Conservation (phyloP, 345 rosid genomes). For the Sisymbrium altissimum region DNA sequence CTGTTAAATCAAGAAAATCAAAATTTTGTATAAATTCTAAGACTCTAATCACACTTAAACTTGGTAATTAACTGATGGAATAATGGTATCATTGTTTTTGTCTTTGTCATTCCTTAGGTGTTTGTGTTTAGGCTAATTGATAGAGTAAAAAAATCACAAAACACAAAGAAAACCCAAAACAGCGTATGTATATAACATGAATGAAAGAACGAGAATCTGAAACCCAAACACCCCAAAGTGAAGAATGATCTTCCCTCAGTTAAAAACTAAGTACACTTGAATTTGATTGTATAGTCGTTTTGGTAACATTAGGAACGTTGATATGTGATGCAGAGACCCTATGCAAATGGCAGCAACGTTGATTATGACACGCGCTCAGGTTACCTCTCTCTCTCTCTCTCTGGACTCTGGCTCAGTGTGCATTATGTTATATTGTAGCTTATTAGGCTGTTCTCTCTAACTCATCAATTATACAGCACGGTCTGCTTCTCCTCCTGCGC, state of each 20-base stretch:
- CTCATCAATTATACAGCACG: conserved; percentile 48
- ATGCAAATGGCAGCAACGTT: conserved; percentile 54
- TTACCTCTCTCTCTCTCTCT: conserved; percentile 35
- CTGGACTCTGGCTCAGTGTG: background rate
- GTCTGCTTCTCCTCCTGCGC: conserved; percentile 66
- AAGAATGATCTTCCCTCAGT: background rate
- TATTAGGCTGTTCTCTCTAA: conserved; percentile 17
- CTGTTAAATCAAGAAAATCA: too few relatives aligned
- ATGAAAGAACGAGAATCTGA: too few relatives aligned
- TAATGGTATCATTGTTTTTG: too few relatives aligned
- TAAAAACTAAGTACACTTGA: background rate
- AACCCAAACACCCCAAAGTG: too few relatives aligned
- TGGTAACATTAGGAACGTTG: conserved; percentile 41
- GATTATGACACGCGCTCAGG: conserved; percentile 65
- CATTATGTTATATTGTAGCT: background rate
- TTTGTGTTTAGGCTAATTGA: too few relatives aligned
- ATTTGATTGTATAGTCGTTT: conserved; percentile 1
- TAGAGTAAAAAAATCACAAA: too few relatives aligned
- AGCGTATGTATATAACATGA: too few relatives aligned
- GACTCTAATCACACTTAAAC: too few relatives aligned
- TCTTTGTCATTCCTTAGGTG: too few relatives aligned
- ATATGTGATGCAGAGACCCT: conserved; percentile 40
- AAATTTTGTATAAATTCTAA: too few relatives aligned
- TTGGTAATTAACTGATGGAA: too few relatives aligned
- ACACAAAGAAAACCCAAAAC: too few relatives aligned